Percentiles rank a stretch among this genome's conserved stretches.
These are phyloP conservation scores for Pleurotus cornucopiae DNA, from an alignment of 768 basidiomycete genomes.

Conservation along the genomic window DNA sequence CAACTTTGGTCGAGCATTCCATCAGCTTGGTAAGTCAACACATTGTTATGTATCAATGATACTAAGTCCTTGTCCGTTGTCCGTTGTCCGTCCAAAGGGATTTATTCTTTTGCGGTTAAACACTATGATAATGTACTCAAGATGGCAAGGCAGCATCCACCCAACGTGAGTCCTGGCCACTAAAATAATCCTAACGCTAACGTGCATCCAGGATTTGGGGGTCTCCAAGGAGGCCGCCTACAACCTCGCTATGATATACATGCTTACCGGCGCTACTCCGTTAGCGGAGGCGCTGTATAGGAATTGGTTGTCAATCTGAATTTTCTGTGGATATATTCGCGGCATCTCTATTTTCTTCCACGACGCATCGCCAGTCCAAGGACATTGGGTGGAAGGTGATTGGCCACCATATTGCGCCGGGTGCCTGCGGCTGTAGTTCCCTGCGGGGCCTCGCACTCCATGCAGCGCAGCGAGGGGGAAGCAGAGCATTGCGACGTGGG, in stretches of 20 bases:
- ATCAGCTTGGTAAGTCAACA: slow-evolving; percentile 70
- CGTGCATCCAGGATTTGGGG: slow-evolving; percentile 34
- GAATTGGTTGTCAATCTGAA: no score
- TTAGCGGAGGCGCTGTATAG: slow-evolving; percentile 64
- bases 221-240: slow-evolving; percentile 80
- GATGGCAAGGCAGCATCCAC: slow-evolving; percentile 41
- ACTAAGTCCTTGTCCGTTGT: background rate
- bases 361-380: no score
- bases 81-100: slow-evolving; percentile 38
- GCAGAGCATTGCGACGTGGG: no score
- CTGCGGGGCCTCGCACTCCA: no score
- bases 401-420: no score
- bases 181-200: slow-evolving; percentile 13
- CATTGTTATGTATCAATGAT: background rate
- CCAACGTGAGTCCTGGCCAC: slow-evolving; percentile 24
- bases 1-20: slow-evolving; percentile 90
- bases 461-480: no score
- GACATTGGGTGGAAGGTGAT: no score
- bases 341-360: no score
- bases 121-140: slow-evolving; percentile 81
- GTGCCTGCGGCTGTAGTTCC: no score
- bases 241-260: slow-evolving; percentile 81
- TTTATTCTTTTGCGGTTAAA: slow-evolving; percentile 75
- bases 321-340: no score
- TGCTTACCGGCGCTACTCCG: slow-evolving; percentile 69